Evolutionary conservation across 495 filamentous ascomycete genomes (phyloP), one percentile per base, ranked within the genome.

Genomic region (Articulospora tetracladia): DNA sequence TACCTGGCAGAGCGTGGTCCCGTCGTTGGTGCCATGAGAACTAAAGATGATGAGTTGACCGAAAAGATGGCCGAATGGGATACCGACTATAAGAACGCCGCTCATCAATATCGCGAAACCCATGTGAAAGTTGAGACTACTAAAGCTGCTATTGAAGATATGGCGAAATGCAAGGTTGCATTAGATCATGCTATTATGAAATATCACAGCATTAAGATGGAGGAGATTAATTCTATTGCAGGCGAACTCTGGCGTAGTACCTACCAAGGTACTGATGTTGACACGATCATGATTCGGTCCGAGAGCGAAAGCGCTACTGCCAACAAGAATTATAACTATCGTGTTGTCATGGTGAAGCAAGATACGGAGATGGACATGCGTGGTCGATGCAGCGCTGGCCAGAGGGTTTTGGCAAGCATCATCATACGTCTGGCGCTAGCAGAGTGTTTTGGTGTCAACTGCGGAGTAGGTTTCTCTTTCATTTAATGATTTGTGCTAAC

Each of bases 351-450:
- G 95, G 86, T 97, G 64, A 99, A 99, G 77, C 86, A 92, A 68
- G 90, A 93, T 65, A 87, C 88, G 2, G 94, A 99, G 73, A 97
- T 99, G 93, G 94, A 99, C 75, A 99, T 99, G 94, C 91, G 94
- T 60, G 94, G 94, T 11, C 88, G 94, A 30, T 99, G 94, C 79
- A 93, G 89, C 69, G 94, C 94, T 13, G 94, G 94, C 2, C 94
- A 99, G 72, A 95, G 93, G 68, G 93, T 99, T 25, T 82, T 99
- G 23, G 94, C 94, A 13, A 89, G 88, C 75, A 99, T 99, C 76
- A 95, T 99, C 75, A 98, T 99, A 71, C 92, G 94, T 3, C 81
- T 99, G 30, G 95, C 94, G 19, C 82, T 99, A 46, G 94, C 94
- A 22, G 95, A 99, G 71, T 96, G 92, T 64, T 99, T 99, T 69